Evolutionary conservation across 2,329 filamentous ascomycete genomes (phyloP), one percentile per base, ranked within the genome.

Genomic region (Colletotrichum zoysiae): DNA sequence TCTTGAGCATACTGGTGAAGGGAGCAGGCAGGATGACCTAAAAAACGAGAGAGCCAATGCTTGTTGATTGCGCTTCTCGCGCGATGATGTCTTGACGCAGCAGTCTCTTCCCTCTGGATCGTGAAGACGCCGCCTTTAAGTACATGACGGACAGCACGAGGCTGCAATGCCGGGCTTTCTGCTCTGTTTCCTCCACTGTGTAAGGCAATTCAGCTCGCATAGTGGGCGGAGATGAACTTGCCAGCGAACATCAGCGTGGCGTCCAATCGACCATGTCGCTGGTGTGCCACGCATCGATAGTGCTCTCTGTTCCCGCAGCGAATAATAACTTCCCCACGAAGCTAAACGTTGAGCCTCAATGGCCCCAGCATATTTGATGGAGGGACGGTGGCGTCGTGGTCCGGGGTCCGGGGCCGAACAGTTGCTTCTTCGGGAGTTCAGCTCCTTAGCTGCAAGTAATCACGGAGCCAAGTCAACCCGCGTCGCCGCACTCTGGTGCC

Each of bases 1-100:
- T 20, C 73, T 76, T 79, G 73, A 76, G 75, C 78, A 79, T 79
- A 42, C 33, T 76, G 73, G 26, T 2, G 16, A 48, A n/a, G 23
- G 18, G 38, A 66, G 33, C 23, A 53, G 44, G 8, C 7, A 20
- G 18, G 64, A 26, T 26, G 59, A 44, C 11, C 40, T 23, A 53
- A 51, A 51, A 51, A 64, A 35, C 2, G 18, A n/a, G 18, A 46
- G 60, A 58, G 44, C 33, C 26, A 51, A 55, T 12, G 14, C 14
- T 23, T 50, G 33, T 40, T 30, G 50, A 8, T 11, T 14, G 11
- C 38, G 8, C 38, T 30, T 16, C 9, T 23, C 35, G 20, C 40
- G 11, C 46, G 40, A 42, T 57, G 30, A 42, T 57, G 30, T 23
- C 23, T 46, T 65, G 38, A 35, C 35, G 40, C 5, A 12, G 14